phyloP scores from a whole-genome alignment of 495 filamentous ascomycete genomes.

The Aspergillus kassunensis region DNA sequence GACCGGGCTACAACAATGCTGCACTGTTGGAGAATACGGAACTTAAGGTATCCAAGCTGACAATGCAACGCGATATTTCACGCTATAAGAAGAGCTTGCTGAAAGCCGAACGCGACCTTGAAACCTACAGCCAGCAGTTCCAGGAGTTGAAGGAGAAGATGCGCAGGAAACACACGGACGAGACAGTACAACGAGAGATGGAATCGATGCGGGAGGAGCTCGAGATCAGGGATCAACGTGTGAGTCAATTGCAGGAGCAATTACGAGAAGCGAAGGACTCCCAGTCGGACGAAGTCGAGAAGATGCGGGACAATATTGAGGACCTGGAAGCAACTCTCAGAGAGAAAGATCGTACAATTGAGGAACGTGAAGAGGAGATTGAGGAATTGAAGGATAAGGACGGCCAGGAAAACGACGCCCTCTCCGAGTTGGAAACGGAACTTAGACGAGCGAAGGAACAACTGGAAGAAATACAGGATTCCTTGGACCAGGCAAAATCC shows the following conservation, averaged over 20 bases:
- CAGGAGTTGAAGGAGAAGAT: conserved; percentile 73
- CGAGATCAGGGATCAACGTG: conserved; percentile 50
- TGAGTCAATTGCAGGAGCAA: conserved; percentile 44
- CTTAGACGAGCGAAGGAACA: conserved; percentile 54
- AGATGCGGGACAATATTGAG: conserved; percentile 62
- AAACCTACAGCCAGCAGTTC: conserved; percentile 72
- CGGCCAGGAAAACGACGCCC: conserved; percentile 47
- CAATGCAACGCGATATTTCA: conserved; percentile 79
- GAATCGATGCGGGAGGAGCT: conserved; percentile 56
- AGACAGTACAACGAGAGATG: conserved; percentile 58
- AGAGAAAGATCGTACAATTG: conserved; percentile 61
- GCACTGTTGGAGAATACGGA: conserved; percentile 93
- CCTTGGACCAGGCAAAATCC: conserved; percentile 46
- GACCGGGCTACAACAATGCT: conserved; percentile 79
- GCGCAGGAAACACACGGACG: conserved; percentile 67
- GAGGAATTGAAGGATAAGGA: conserved; percentile 55
- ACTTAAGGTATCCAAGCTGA: conserved; percentile 84
- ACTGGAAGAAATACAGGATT: conserved; percentile 59
- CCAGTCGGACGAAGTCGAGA: conserved; percentile 53
- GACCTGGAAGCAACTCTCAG: conserved; percentile 63
- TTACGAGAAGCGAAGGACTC: conserved; percentile 42
- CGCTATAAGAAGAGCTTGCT: conserved; percentile 76
- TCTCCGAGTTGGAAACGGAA: conserved; percentile 49
- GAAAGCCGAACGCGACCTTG: conserved; percentile 75
- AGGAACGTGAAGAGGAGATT: conserved; percentile 63